phyloP scores from a whole-genome alignment of 164 flowering plant genomes.

The Paratinospora sagittata region DNA sequence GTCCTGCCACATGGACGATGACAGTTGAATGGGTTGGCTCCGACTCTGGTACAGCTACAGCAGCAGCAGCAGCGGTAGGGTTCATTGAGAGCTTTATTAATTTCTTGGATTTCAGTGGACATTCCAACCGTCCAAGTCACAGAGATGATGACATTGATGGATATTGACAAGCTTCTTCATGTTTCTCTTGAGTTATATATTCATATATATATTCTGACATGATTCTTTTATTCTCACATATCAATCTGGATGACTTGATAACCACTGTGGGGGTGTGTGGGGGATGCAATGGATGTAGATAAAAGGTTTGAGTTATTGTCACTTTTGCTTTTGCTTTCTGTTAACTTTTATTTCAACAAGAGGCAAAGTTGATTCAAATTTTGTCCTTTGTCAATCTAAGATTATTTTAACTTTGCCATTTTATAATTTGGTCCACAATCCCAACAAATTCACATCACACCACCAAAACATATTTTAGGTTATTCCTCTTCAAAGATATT shows the following conservation, averaged over 20 bases:
- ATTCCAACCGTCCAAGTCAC: slow-evolving; percentile 10
- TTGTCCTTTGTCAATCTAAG: slow-evolving; percentile 2
- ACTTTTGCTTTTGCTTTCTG: slow-evolving; percentile 4
- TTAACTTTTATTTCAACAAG: neutral
- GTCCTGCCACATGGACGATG: slow-evolving; percentile 16
- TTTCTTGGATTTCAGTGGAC: slow-evolving; percentile 9
- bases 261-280: neutral
- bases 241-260: neutral
- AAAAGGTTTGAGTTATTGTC: neutral
- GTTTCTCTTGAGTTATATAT: slow-evolving; percentile 1
- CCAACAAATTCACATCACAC: no score
- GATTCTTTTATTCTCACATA: neutral
- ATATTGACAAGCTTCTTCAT: neutral
- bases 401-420: neutral
- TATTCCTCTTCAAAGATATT: neutral
- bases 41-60: neutral
- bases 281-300: neutral
- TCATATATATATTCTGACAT: slow-evolving; percentile 6
- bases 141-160: slow-evolving; percentile 11
- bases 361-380: neutral
- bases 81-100: slow-evolving; percentile 10
- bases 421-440: neutral
- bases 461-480: neutral
- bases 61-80: neutral
- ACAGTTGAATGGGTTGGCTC: slow-evolving; percentile 9